Evolutionary conservation across 2,329 filamentous ascomycete species (phyloP).

Genomic region (Aspergillus nomiae): DNA sequence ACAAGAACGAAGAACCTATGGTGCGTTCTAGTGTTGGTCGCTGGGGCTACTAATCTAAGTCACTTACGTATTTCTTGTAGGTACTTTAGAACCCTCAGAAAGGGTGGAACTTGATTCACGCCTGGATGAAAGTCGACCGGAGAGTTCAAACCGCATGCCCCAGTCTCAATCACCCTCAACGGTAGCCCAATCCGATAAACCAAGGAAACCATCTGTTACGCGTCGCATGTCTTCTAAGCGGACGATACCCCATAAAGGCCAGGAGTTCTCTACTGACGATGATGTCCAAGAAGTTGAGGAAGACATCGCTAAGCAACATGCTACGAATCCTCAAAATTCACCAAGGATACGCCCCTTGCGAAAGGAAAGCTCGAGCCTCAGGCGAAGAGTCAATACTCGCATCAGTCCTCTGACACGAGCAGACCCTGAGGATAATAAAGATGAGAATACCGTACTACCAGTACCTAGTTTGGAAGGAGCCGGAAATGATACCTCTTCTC

Average conservation of each 20-base stretch:
- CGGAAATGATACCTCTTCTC: constrained; percentile 22
- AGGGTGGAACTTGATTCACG: constrained; percentile 23
- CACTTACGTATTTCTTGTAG: constrained; percentile 21
- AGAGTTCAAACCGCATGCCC: constrained; percentile 32
- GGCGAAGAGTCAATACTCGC: constrained; percentile 39
- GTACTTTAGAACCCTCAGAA: constrained; percentile 33
- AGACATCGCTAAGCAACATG: constrained; percentile 55
- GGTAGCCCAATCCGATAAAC: constrained; percentile 42
- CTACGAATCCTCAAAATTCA: constrained; percentile 32
- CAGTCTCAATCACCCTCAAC: constrained; percentile 49
- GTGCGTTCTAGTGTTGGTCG: constrained; percentile 18
- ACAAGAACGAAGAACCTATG: constrained; percentile 31
- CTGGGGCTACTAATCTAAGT: not conserved
- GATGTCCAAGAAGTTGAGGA: constrained; percentile 77
- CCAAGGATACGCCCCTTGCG: constrained; percentile 37
- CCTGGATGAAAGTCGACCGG: constrained; percentile 33
- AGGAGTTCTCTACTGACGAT: constrained; percentile 89
- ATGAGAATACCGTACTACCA: constrained; percentile 39
- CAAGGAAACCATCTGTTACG: constrained; percentile 71
- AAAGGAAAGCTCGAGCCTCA: constrained; percentile 42
- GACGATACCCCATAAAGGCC: constrained; percentile 74
- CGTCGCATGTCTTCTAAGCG: constrained; percentile 74
- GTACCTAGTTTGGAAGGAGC: constrained; percentile 29
- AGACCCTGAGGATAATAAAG: constrained; percentile 41
- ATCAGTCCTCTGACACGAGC: constrained; percentile 35